Evolutionary conservation across 139 green algal species (phyloP).

Genomic region (Edaphochlamys debaryana): DNA sequence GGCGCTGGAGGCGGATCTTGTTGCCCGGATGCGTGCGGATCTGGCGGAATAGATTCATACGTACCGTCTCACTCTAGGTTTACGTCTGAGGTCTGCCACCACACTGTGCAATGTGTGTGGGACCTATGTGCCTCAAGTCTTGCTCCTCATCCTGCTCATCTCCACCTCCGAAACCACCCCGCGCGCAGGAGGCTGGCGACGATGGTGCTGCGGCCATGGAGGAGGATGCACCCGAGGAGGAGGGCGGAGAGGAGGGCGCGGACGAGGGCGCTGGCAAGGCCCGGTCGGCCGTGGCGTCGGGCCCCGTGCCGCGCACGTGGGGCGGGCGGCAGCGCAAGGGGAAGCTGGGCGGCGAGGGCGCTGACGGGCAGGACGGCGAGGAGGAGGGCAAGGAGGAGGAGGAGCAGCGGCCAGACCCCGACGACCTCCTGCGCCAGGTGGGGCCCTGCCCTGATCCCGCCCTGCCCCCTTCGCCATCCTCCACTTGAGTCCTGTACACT

Average conservation of each 20-base stretch:
- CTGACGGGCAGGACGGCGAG: not conserved
- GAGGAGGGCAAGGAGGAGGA: constrained; percentile 5
- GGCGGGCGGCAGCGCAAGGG: constrained; percentile 30
- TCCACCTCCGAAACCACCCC: no score
- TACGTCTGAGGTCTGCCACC: not conserved
- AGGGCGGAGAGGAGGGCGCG: not conserved
- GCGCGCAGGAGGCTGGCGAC: not conserved
- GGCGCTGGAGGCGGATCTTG: not conserved
- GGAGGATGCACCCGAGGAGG: constrained; percentile 17
- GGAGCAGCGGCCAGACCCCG: constrained; percentile 35
- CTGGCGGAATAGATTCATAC: no score
- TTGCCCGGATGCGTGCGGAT: not conserved
- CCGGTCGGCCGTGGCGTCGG: constrained; percentile 3
- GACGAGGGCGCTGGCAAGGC: not conserved
- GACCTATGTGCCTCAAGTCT: no score
- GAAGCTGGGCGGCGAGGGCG: not conserved
- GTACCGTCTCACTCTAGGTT: no score
- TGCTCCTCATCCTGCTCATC: no score
- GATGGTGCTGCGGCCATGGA: constrained; percentile 4
- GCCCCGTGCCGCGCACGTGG: constrained; percentile 30
- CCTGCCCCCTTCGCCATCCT: no score
- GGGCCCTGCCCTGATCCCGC: no score
- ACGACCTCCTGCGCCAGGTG: constrained; percentile 36
- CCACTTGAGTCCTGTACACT: no score
- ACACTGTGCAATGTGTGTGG: no score